Conservation (phyloP, 257 asterid species). For the Misopates orontium region DNA sequence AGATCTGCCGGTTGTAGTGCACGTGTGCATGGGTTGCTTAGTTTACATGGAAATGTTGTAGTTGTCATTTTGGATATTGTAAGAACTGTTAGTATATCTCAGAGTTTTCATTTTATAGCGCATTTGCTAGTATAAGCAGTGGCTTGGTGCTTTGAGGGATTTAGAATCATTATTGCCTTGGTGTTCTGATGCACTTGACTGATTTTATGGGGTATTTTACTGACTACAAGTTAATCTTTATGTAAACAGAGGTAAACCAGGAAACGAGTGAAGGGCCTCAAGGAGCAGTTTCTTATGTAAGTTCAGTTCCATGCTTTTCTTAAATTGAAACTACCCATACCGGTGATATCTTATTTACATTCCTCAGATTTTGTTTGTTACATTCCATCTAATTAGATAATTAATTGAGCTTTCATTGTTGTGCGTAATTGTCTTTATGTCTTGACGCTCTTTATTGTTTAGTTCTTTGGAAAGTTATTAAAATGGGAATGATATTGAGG, state of each 20-base stretch:
- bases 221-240: constrained; percentile 19
- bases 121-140: constrained; percentile 13
- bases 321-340: not conserved
- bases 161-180: not conserved
- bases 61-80: not conserved
- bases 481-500: not conserved
- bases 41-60: constrained; percentile 11
- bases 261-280: constrained; percentile 39
- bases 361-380: constrained; percentile 5
- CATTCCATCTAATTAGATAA: not conserved
- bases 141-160: constrained; percentile 22
- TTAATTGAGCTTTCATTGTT: not conserved
- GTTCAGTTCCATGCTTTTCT: constrained; percentile 29
- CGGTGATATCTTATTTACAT: not conserved
- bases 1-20: not conserved
- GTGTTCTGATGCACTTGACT: not conserved
- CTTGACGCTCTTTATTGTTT: not conserved
- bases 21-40: not conserved
- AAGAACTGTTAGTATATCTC: not conserved
- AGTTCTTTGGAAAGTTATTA: not conserved
- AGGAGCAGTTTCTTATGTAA: constrained; percentile 48
- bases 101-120: constrained; percentile 2
- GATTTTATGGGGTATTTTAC: constrained; percentile 22
- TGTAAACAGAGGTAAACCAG: constrained; percentile 54
- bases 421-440: not conserved